Percentiles rank a stretch among this genome's conserved stretches.
Evolutionary conservation across 352 stramenopile species (phyloP).

Genomic region (Globisporangium canariense): DNA sequence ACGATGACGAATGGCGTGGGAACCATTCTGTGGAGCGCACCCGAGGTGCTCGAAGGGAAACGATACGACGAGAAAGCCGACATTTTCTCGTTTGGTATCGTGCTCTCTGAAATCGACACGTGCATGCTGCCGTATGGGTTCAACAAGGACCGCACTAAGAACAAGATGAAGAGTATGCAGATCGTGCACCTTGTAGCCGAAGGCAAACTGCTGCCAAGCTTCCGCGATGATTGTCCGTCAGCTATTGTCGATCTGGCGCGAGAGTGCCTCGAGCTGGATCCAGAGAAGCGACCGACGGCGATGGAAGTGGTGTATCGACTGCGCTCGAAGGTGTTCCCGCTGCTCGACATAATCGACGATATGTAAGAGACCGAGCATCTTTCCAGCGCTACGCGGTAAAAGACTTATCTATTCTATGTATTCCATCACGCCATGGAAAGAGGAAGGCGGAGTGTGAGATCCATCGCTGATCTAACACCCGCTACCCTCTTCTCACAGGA

Average conservation of each 20-base stretch:
- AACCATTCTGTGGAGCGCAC: constrained; percentile 72
- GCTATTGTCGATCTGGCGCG: constrained; percentile 52
- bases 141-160: constrained; percentile 38
- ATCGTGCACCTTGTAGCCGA: constrained; percentile 81
- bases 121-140: constrained; percentile 72
- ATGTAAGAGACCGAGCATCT: background rate
- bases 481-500: background rate
- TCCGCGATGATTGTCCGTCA: constrained; percentile 57
- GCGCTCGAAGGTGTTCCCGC: constrained; percentile 45
- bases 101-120: constrained; percentile 75
- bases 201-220: constrained; percentile 69
- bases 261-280: constrained; percentile 62
- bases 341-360: constrained; percentile 19
- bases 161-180: constrained; percentile 80
- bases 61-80: constrained; percentile 77
- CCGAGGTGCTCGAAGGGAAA: constrained; percentile 67
- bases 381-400: background rate
- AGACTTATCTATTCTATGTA: constrained; percentile 14
- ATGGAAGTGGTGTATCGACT: constrained; percentile 69
- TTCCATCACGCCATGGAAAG: background rate
- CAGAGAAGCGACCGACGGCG: constrained; percentile 52
- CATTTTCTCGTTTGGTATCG: constrained; percentile 74
- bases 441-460: background rate
- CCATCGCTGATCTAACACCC: background rate
- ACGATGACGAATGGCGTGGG: constrained; percentile 79